Percentiles rank a stretch among this genome's conserved stretches.
Evolutionary conservation across 768 basidiomycete genomes (phyloP).

Genomic region (Lyophyllum shimeji): DNA sequence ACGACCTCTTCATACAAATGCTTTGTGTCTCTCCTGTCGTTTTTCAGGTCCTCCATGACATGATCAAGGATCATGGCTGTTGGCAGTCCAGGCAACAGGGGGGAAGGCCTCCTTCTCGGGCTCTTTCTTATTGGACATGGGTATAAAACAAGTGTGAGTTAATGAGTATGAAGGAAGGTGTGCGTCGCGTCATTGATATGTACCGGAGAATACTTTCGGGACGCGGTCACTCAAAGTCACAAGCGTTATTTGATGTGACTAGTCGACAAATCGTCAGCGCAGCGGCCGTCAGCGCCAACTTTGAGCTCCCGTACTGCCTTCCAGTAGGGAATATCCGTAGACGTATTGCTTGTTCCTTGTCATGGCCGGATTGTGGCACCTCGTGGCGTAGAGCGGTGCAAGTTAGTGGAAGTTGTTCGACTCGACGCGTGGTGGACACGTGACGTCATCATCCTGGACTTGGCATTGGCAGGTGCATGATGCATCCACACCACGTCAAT

Average conservation of each 20-base stretch:
- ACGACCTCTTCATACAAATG: constrained; percentile 3
- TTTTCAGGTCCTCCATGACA: background rate
- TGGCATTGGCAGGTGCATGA: too few species aligned
- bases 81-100: background rate
- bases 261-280: background rate
- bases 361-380: too few species aligned
- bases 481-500: too few species aligned
- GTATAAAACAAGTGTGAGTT: background rate
- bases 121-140: background rate
- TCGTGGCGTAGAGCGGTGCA: too few species aligned
- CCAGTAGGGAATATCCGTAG: too few species aligned
- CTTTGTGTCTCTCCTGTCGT: background rate
- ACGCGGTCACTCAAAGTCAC: background rate
- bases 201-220: background rate
- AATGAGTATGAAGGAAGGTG: background rate
- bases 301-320: background rate
- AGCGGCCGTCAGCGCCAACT: background rate
- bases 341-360: too few species aligned
- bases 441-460: too few species aligned
- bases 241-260: background rate
- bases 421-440: too few species aligned
- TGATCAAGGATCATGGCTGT: background rate
- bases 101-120: background rate
- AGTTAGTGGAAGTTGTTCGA: too few species aligned
- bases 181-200: too few species aligned